A percentile compares a stretch with the other conserved stretches of the same genome.
Conservation (phyloP, 164 flowering plant genomes). For the Pachysandra terminalis region DNA sequence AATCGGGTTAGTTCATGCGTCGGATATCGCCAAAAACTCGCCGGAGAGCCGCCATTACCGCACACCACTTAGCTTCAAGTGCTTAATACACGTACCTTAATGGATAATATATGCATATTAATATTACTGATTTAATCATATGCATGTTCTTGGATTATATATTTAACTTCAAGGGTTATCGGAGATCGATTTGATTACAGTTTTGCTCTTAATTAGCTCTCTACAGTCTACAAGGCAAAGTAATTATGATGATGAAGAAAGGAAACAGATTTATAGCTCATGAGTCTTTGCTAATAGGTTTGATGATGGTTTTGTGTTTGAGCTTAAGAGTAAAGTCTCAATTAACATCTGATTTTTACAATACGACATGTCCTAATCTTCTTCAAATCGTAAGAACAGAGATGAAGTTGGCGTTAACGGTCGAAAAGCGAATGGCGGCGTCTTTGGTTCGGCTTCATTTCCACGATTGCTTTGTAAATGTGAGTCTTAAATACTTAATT, state of each 20-base stretch:
- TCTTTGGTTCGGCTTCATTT: too few relatives aligned
- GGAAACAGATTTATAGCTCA: too few relatives aligned
- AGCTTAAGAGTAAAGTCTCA: constrained; percentile 35
- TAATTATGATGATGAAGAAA: constrained; percentile 27
- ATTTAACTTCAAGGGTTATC: too few relatives aligned
- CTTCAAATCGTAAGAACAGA: constrained; percentile 36
- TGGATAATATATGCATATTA: not conserved
- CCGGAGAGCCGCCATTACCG: constrained; percentile 12
- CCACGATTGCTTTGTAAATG: too few relatives aligned
- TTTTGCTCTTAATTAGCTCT: not conserved
- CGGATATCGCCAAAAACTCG: constrained; percentile 1
- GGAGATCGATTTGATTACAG: not conserved
- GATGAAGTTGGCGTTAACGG: constrained; percentile 43
- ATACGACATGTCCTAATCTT: constrained; percentile 53
- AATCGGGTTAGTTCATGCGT: not conserved
- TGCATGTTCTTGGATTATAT: too few relatives aligned
- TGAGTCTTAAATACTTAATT: too few relatives aligned
- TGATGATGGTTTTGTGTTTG: too few relatives aligned
- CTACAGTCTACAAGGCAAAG: not conserved
- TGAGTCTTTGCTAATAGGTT: too few relatives aligned
- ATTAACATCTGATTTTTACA: too few relatives aligned
- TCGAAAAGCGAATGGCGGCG: constrained; percentile 71
- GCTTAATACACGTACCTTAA: not conserved
- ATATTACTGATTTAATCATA: too few relatives aligned
- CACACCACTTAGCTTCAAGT: not conserved